Evolutionary conservation across 2,329 filamentous ascomycete species (phyloP).

Genomic region (Neonectria magnoliae): DNA sequence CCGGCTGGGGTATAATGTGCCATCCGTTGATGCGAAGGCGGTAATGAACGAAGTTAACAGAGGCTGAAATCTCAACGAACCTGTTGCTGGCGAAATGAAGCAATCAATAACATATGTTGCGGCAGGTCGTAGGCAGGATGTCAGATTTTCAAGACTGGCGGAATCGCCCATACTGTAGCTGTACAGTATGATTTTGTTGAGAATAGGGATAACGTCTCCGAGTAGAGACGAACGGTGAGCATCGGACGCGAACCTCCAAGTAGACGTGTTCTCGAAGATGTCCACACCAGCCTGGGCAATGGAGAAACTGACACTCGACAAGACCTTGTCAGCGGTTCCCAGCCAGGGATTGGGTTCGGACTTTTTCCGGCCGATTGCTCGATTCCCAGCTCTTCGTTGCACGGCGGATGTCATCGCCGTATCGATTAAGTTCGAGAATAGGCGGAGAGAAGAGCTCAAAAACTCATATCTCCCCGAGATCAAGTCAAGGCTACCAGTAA

Average conservation of each 20-base stretch:
- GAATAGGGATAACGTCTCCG: constrained; percentile 71
- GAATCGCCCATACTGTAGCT: constrained; percentile 79
- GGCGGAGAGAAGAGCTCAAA: constrained; percentile 74
- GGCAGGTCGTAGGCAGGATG: constrained; percentile 73
- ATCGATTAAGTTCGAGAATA: constrained; percentile 80
- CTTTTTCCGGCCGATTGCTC: constrained; percentile 58
- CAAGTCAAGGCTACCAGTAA: constrained; percentile 86
- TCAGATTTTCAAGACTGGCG: constrained; percentile 56
- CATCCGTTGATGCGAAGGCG: constrained; percentile 59
- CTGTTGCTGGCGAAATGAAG: constrained; percentile 76
- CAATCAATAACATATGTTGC: constrained; percentile 80
- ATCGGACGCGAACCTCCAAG: constrained; percentile 81
- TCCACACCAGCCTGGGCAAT: constrained; percentile 82
- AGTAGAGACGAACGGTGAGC: constrained; percentile 77
- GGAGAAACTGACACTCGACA: constrained; percentile 75
- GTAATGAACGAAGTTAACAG: constrained; percentile 74
- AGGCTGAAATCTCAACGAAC: constrained; percentile 79
- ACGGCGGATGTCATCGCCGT: constrained; percentile 78
- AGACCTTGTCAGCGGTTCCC: constrained; percentile 80
- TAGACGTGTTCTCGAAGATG: constrained; percentile 84
- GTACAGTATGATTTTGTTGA: constrained; percentile 76
- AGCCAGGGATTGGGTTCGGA: constrained; percentile 67
- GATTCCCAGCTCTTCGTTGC: constrained; percentile 68
- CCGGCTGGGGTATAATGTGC: constrained; percentile 69
- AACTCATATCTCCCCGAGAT: constrained; percentile 81